Percentiles rank a stretch among this genome's conserved stretches.
Evolutionary conservation across 1,284 basidiomycete species (phyloP).

Genomic region (Cystobasidiaceae sp.): DNA sequence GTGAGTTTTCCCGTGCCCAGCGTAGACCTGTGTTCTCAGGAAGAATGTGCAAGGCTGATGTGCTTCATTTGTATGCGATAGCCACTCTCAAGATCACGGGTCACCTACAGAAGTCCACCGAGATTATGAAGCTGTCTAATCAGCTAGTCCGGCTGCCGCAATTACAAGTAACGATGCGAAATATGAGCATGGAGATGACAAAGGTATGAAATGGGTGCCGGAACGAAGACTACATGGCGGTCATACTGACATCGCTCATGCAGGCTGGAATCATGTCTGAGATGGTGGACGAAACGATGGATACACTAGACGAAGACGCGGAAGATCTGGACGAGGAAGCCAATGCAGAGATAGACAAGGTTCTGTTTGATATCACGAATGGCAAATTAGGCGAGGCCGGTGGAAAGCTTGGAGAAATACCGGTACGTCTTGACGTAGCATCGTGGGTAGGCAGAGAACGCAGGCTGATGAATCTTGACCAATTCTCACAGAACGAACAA

Average conservation of each 20-base stretch:
- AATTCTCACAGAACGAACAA: constrained; percentile 25
- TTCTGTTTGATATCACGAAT: constrained; percentile 90
- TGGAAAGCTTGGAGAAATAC: constrained; percentile 67
- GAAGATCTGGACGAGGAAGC: constrained; percentile 95
- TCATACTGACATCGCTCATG: background rate
- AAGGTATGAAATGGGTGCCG: constrained; percentile 58
- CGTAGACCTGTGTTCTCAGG: background rate
- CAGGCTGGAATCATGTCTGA: constrained; percentile 50
- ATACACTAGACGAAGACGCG: constrained; percentile 59
- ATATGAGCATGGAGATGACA: constrained; percentile 99
- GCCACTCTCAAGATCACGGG: constrained; percentile 98
- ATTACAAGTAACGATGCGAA: constrained; percentile 84
- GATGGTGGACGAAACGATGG: constrained; percentile 50
- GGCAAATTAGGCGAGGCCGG: constrained; percentile 80
- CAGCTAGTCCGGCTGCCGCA: constrained; percentile 86
- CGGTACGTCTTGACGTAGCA: constrained; percentile 58
- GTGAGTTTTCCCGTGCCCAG: constrained; percentile 54
- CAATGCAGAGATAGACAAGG: constrained; percentile 93
- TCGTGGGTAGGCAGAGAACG: no score
- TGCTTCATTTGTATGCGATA: constrained; percentile 45
- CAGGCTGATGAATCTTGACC: background rate
- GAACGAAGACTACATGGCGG: background rate
- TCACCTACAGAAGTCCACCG: constrained; percentile 90
- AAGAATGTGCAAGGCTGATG: background rate
- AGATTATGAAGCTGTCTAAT: constrained; percentile 98